Conservation (phyloP, 169 alveolate genomes). For the Plasmodium chabaudi region DNA sequence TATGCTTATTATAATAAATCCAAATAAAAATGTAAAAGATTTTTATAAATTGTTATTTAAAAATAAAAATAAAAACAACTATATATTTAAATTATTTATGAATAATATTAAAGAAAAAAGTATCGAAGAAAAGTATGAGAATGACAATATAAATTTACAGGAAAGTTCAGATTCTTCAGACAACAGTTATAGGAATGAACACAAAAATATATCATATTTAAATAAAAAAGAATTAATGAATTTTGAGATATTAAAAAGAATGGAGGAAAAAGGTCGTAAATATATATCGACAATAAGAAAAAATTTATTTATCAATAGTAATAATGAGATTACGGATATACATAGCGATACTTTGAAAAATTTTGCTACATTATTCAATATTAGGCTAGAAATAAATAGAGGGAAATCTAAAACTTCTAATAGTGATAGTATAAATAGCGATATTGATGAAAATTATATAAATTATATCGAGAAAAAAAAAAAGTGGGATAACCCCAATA, state of each 20-base stretch:
- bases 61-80: constrained; percentile 51
- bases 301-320: constrained; percentile 33
- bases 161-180: constrained; percentile 23
- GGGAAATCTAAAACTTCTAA: too few relatives aligned
- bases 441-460: too few relatives aligned
- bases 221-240: constrained; percentile 1
- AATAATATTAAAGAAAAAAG: constrained; percentile 10
- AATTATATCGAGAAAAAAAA: too few relatives aligned
- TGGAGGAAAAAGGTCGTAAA: neutral
- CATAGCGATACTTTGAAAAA: constrained; percentile 17
- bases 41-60: constrained; percentile 68
- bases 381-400: neutral
- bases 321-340: constrained; percentile 26
- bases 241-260: constrained; percentile 16
- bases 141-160: constrained; percentile 7
- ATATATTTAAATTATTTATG: constrained; percentile 50
- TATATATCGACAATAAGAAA: constrained; percentile 6
- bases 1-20: constrained; percentile 53
- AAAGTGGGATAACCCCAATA: too few relatives aligned
- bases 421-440: too few relatives aligned
- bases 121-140: neutral
- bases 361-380: constrained; percentile 21
- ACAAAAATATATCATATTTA: constrained; percentile 15
- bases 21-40: constrained; percentile 2
- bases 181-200: constrained; percentile 7